Evolutionary conservation across 2,329 filamentous ascomycete species (phyloP).

Genomic region (Penicillium fuscoglaucum): DNA sequence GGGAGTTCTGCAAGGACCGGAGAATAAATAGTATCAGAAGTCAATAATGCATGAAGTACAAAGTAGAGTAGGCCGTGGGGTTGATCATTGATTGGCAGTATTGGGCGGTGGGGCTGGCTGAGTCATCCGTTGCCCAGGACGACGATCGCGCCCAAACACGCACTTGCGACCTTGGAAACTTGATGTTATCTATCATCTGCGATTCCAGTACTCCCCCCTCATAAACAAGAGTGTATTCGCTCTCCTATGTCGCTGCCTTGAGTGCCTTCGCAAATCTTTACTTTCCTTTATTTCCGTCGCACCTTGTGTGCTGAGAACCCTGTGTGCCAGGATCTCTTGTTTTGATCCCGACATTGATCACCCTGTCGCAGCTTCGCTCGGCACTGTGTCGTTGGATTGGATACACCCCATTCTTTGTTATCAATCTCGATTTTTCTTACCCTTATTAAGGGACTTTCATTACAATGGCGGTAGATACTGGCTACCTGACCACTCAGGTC

Average conservation of each 20-base stretch:
- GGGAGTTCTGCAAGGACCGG: constrained; percentile 15
- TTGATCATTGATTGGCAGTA: constrained; percentile 29
- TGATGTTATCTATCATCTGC: constrained; percentile 28
- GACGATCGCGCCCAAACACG: constrained; percentile 35
- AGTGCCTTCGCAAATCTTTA: constrained; percentile 13
- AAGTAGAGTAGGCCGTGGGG: constrained; percentile 26
- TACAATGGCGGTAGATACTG: constrained; percentile 72
- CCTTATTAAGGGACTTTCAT: constrained; percentile 13
- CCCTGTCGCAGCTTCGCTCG: constrained; percentile 17
- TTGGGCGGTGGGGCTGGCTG: constrained; percentile 28
- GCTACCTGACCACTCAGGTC: constrained; percentile 91
- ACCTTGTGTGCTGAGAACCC: constrained; percentile 19
- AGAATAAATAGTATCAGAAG: constrained; percentile 3
- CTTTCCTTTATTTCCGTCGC: constrained; percentile 23
- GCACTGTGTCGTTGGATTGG: constrained; percentile 18
- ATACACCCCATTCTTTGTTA: constrained; percentile 18
- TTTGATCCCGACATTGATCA: constrained; percentile 20
- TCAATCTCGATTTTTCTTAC: constrained; percentile 4
- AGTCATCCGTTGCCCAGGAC: constrained; percentile 40
- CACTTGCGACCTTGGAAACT: constrained; percentile 21
- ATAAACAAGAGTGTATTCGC: constrained; percentile 23
- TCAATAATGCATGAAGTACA: constrained; percentile 9
- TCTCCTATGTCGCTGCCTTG: constrained; percentile 23
- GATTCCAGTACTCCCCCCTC: constrained; percentile 23
- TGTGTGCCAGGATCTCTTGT: constrained; percentile 20